phyloP scores from a whole-genome alignment of 228 moss, liverwort and hornwort genomes.

The Sphagnum magellanicum region DNA sequence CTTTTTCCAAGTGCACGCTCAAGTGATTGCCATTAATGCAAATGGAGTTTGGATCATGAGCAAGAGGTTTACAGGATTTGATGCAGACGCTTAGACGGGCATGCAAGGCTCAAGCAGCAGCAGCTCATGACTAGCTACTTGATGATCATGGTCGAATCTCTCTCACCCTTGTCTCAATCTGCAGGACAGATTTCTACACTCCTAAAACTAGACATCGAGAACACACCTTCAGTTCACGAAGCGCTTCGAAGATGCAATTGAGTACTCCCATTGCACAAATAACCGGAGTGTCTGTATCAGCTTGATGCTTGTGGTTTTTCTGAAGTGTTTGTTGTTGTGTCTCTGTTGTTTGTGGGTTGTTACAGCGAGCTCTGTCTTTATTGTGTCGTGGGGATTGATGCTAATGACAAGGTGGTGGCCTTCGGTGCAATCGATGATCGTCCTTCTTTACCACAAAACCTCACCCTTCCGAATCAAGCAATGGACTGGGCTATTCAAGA shows the following conservation, averaged over 20 bases:
- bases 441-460: slow-evolving; percentile 25
- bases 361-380: slow-evolving; percentile 42
- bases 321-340: not conserved
- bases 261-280: not conserved
- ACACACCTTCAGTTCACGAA: not conserved
- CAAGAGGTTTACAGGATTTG: too few relatives aligned
- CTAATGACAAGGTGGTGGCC: slow-evolving; percentile 24
- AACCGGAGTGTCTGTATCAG: too few relatives aligned
- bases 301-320: too few relatives aligned
- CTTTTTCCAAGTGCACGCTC: too few relatives aligned
- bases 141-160: too few relatives aligned
- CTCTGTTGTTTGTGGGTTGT: not conserved
- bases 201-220: not conserved
- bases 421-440: slow-evolving; percentile 48
- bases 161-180: too few relatives aligned
- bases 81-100: too few relatives aligned
- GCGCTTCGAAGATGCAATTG: not conserved
- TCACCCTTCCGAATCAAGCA: slow-evolving; percentile 10
- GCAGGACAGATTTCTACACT: not conserved
- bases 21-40: too few relatives aligned
- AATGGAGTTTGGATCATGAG: too few relatives aligned
- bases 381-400: slow-evolving; percentile 30
- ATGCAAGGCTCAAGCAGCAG: too few relatives aligned
- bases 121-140: too few relatives aligned
- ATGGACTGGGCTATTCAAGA: slow-evolving; percentile 40